Conservation (phyloP, 139 green algal genomes). For the Nannochloris sp. region DNA sequence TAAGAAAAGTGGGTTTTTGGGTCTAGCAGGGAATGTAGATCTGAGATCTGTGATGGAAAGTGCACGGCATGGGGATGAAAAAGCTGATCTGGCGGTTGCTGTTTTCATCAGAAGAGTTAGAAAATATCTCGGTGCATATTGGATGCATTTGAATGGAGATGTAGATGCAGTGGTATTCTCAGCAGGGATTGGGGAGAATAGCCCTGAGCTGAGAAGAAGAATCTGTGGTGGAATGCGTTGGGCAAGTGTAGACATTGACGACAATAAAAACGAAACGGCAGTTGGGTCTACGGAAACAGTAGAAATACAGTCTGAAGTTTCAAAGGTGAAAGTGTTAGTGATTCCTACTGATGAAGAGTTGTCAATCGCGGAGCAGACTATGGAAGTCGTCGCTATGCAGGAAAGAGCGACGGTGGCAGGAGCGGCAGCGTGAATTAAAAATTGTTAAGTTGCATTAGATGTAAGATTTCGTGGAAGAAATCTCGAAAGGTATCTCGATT, state of each 20-base stretch:
- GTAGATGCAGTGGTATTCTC: conserved; percentile 85
- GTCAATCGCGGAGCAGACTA: conserved; percentile 73
- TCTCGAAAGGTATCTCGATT: no score
- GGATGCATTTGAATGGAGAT: conserved; percentile 55
- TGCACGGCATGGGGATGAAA: conserved; percentile 35
- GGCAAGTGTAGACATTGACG: conserved; percentile 60
- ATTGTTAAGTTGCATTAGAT: no score
- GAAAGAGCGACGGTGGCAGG: no score
- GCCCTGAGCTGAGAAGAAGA: conserved; percentile 4
- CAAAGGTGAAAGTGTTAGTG: conserved; percentile 60
- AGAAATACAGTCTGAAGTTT: conserved; percentile 49
- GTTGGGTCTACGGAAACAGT: conserved; percentile 8
- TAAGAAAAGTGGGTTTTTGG: conserved; percentile 60
- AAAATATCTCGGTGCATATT: conserved; percentile 86
- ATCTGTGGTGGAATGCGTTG: conserved; percentile 12
- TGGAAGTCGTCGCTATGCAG: neutral
- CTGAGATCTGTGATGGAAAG: conserved; percentile 49
- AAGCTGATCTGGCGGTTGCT: conserved; percentile 58
- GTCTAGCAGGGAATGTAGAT: conserved; percentile 48
- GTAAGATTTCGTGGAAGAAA: no score
- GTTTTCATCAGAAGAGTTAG: conserved; percentile 72
- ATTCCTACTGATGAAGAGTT: conserved; percentile 90
- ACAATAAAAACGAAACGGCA: conserved; percentile 42
- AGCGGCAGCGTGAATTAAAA: no score
- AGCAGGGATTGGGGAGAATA: conserved; percentile 45